Evolutionary conservation across 768 basidiomycete genomes (phyloP).

Genomic region (Panellus pusillus): DNA sequence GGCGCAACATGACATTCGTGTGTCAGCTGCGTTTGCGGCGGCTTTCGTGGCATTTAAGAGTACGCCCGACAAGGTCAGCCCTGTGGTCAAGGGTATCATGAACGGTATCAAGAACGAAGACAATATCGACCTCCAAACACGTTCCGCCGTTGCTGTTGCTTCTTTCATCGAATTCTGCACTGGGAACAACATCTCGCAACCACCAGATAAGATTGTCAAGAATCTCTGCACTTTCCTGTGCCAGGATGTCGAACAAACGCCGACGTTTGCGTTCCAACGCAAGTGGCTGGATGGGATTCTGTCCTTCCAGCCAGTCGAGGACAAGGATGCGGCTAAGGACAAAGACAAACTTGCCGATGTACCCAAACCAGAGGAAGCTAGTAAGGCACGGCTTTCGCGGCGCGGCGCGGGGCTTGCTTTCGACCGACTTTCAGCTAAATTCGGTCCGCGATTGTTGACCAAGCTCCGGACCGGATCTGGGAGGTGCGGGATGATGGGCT

Average conservation of each 20-base stretch:
- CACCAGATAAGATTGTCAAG: slow-evolving; percentile 94
- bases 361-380: slow-evolving; percentile 52
- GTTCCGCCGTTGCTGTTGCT: slow-evolving; percentile 85
- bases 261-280: slow-evolving; percentile 75
- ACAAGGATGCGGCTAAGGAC: slow-evolving; percentile 38
- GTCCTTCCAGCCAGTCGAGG: slow-evolving; percentile 53
- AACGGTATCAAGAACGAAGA: slow-evolving; percentile 97
- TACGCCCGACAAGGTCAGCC: slow-evolving; percentile 91
- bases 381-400: slow-evolving; percentile 69
- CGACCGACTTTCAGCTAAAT: slow-evolving; percentile 69
- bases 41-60: slow-evolving; percentile 86
- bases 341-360: slow-evolving; percentile 40
- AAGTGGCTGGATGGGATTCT: slow-evolving; percentile 71
- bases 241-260: slow-evolving; percentile 86
- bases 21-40: slow-evolving; percentile 87
- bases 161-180: slow-evolving; percentile 87
- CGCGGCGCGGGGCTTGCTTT: slow-evolving; percentile 88
- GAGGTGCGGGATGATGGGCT: slow-evolving; percentile 93
- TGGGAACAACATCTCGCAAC: slow-evolving; percentile 69
- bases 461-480: slow-evolving; percentile 92
- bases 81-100: slow-evolving; percentile 96
- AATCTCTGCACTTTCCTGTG: slow-evolving; percentile 97
- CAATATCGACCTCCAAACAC: slow-evolving; percentile 82
- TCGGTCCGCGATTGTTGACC: slow-evolving; percentile 76
- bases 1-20: slow-evolving; percentile 80